A percentile compares a stretch with the other conserved stretches of the same genome.
Conservation (phyloP, 768 basidiomycete species). For the Dendrothele bispora region DNA sequence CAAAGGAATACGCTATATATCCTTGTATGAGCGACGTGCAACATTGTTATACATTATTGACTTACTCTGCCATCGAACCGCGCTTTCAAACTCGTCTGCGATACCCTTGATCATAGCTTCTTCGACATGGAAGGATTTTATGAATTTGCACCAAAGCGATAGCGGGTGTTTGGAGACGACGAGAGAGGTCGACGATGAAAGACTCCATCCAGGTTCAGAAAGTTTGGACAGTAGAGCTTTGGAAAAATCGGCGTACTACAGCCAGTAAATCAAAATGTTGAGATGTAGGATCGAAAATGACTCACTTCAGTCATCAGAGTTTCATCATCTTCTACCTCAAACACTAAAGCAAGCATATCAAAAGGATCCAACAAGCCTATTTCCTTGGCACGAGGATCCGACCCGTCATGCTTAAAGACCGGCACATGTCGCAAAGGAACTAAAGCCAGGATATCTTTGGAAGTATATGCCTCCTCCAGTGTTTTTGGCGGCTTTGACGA, state of each 20-base stretch:
- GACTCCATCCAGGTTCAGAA: conserved; percentile 26
- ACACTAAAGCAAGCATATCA: conserved; percentile 57
- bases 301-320: too few species aligned
- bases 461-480: conserved; percentile 20
- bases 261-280: too few species aligned
- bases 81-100: conserved; percentile 45
- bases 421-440: conserved; percentile 47
- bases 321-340: too few species aligned
- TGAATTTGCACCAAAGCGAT: conserved; percentile 45
- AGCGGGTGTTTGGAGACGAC: conserved; percentile 33
- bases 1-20: conserved; percentile 48
- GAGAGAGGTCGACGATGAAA: conserved; percentile 21
- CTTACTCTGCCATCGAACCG: conserved; percentile 55
- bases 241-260: conserved; percentile 28
- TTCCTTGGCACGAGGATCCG: conserved; percentile 28
- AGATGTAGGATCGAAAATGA: too few species aligned
- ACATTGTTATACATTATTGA: too few species aligned
- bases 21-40: neutral
- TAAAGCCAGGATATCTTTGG: conserved; percentile 44
- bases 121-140: conserved; percentile 34
- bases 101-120: conserved; percentile 37
- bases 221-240: conserved; percentile 25
- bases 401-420: conserved; percentile 39
- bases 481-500: conserved; percentile 20
- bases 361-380: conserved; percentile 55